Percentiles rank a stretch among this genome's conserved stretches.
Conservation (phyloP, 495 filamentous ascomycete species). For the Aspergillus cristatus region DNA sequence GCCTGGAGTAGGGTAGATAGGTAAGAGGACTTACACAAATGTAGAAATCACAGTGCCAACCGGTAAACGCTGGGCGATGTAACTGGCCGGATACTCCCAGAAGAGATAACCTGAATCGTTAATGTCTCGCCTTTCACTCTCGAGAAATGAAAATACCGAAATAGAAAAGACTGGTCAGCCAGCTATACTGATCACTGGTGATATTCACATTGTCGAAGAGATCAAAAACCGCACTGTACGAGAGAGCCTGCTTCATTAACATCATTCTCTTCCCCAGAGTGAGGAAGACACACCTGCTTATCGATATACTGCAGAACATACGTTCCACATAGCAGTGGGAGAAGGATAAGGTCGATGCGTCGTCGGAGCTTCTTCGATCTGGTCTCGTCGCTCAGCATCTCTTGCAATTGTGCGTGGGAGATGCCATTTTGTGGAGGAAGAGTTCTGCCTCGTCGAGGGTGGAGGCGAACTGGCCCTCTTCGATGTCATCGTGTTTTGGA, state of each 20-base stretch:
- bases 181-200: slow-evolving; percentile 35
- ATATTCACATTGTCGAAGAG: slow-evolving; percentile 21
- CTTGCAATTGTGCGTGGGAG: slow-evolving; percentile 10
- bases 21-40: slow-evolving; percentile 3
- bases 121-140: not conserved
- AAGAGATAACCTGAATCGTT: slow-evolving; percentile 4
- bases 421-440: slow-evolving; percentile 25
- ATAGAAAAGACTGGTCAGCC: slow-evolving; percentile 49
- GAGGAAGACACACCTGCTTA: slow-evolving; percentile 11
- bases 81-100: slow-evolving; percentile 33
- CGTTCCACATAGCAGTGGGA: slow-evolving; percentile 43
- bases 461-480: slow-evolving; percentile 17
- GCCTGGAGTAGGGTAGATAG: not conserved
- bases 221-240: slow-evolving; percentile 29
- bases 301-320: slow-evolving; percentile 37
- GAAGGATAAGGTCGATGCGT: slow-evolving; percentile 32
- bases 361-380: slow-evolving; percentile 4
- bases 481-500: slow-evolving; percentile 13
- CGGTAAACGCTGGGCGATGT: slow-evolving; percentile 36
- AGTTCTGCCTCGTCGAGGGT: slow-evolving; percentile 23
- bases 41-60: slow-evolving; percentile 21
- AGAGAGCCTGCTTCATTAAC: slow-evolving; percentile 14
- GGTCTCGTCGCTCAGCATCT: slow-evolving; percentile 4
- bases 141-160: slow-evolving; percentile 32
- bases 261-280: too few relatives aligned